phyloP scores from a whole-genome alignment of 768 basidiomycete species.

The Podaxis mareebaensis region DNA sequence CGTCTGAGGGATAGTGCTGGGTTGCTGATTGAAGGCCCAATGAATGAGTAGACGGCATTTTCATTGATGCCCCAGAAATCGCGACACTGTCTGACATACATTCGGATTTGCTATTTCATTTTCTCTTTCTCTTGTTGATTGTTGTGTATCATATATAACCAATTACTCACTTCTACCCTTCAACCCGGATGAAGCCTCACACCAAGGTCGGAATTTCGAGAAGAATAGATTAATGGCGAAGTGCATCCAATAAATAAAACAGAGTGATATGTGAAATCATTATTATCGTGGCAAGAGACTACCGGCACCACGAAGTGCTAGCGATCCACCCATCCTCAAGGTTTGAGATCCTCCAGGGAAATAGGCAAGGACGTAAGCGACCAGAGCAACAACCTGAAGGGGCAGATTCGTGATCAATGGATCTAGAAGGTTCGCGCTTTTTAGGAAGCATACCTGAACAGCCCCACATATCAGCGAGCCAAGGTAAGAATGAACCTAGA shows the following conservation, averaged over 20 bases:
- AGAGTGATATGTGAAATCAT: not conserved
- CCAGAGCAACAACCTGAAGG: constrained; percentile 70
- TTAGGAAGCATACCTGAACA: constrained; percentile 59
- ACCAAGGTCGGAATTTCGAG: not conserved
- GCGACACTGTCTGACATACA: not conserved
- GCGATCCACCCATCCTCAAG: constrained; percentile 73
- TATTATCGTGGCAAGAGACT: constrained; percentile 75
- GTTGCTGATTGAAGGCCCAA: constrained; percentile 26
- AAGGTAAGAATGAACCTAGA: constrained; percentile 78
- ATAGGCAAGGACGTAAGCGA: constrained; percentile 91
- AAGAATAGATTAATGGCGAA: not conserved
- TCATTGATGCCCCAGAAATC: not conserved
- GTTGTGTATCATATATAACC: constrained; percentile 9
- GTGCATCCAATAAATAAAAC: constrained; percentile 15
- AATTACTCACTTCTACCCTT: not conserved
- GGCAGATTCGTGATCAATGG: constrained; percentile 6
- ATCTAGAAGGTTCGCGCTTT: not conserved
- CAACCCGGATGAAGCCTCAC: not conserved
- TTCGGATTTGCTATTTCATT: not conserved
- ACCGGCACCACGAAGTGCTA: constrained; percentile 83
- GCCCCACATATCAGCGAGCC: constrained; percentile 83
- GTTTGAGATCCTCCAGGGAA: constrained; percentile 91
- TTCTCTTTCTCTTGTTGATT: not conserved
- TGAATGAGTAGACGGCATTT: not conserved
- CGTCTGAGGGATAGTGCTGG: constrained; percentile 67